A percentile compares a stretch with the other conserved stretches of the same genome.
These are phyloP conservation scores for Microbotryum intermedium DNA, from an alignment of 1,284 basidiomycete genomes.

Conservation along the genomic window DNA sequence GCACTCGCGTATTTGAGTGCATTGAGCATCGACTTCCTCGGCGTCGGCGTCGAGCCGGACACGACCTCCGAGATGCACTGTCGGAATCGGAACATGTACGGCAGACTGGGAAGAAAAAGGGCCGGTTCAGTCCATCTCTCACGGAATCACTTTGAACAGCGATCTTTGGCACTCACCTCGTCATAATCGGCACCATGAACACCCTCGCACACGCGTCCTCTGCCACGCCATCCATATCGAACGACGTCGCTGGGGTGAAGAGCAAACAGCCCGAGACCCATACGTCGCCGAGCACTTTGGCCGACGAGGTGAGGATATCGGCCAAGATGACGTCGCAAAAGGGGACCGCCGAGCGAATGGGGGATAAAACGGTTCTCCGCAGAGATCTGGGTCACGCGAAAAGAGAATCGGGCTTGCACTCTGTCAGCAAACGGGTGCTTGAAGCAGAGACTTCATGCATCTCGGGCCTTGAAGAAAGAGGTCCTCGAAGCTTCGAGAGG, in stretches of 20 bases:
- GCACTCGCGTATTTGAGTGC: constrained; percentile 93
- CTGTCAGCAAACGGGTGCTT: neutral
- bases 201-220: constrained; percentile 28
- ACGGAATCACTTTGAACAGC: neutral
- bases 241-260: constrained; percentile 37
- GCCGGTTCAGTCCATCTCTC: neutral
- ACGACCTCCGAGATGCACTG: constrained; percentile 87
- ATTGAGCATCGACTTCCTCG: constrained; percentile 74
- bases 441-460: neutral
- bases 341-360: constrained; percentile 55
- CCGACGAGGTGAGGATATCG: constrained; percentile 91
- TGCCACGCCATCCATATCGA: constrained; percentile 28
- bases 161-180: constrained; percentile 17
- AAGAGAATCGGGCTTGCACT: neutral
- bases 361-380: constrained; percentile 62
- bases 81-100: constrained; percentile 81
- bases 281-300: constrained; percentile 90
- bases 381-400: constrained; percentile 47
- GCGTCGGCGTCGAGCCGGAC: constrained; percentile 46
- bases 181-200: constrained; percentile 30
- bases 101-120: constrained; percentile 52
- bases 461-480: neutral
- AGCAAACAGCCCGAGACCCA: constrained; percentile 78
- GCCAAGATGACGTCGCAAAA: constrained; percentile 92
- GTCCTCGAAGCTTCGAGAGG: too few species aligned